phyloP scores from a whole-genome alignment of 257 asterid species.

The Lavandula angustifolia region DNA sequence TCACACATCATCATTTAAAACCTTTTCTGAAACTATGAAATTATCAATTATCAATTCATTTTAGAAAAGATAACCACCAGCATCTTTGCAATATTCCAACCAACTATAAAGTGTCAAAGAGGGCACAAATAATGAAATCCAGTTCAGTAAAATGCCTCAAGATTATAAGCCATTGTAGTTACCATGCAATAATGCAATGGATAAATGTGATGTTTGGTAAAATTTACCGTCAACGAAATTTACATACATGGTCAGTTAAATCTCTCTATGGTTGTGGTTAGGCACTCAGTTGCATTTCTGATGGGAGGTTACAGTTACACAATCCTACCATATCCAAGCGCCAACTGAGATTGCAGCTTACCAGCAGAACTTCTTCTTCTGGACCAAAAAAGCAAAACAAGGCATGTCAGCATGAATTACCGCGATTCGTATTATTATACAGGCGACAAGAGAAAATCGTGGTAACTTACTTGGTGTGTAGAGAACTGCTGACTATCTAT shows the following conservation, averaged over 20 bases:
- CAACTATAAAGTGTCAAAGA: no score
- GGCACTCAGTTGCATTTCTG: slow-evolving; percentile 14
- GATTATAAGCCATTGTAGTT: slow-evolving; percentile 1
- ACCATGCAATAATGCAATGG: slow-evolving; percentile 14
- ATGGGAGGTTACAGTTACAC: slow-evolving; percentile 24
- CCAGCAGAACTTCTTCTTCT: slow-evolving; percentile 70
- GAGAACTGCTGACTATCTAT: slow-evolving; percentile 62
- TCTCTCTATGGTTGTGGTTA: slow-evolving; percentile 18
- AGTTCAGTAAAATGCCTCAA: no score
- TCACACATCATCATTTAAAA: no score
- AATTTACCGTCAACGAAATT: slow-evolving; percentile 13
- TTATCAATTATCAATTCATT: no score
- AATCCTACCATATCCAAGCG: slow-evolving; percentile 24
- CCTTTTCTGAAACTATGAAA: no score
- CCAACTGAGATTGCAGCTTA: slow-evolving; percentile 32
- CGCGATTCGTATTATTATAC: neutral
- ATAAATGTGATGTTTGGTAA: slow-evolving; percentile 19
- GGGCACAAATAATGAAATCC: no score
- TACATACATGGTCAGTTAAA: slow-evolving; percentile 37
- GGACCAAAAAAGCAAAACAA: slow-evolving; percentile 29
- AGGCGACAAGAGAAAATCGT: slow-evolving; percentile 1
- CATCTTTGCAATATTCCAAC: no score
- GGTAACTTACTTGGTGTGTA: slow-evolving; percentile 46
- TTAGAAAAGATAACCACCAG: no score
- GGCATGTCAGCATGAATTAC: slow-evolving; percentile 23